A percentile compares a stretch with the other conserved stretches of the same genome.
These are phyloP conservation scores for Verticillium alfalfae DNA, from an alignment of 2,329 filamentous ascomycete species.

Conservation along the genomic window DNA sequence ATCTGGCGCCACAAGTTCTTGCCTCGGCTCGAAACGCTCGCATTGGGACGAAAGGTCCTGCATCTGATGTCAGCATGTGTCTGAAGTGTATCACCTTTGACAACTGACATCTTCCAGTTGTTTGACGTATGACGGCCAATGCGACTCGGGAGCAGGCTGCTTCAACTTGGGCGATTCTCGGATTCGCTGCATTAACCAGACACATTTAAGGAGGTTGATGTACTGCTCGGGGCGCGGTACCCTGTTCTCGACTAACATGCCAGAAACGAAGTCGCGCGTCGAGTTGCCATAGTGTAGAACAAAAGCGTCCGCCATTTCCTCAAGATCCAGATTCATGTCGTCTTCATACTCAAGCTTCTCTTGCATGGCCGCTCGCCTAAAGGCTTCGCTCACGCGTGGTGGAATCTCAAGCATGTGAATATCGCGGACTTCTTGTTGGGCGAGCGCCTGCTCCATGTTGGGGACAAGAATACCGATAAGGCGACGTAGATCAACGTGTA, in stretches of 20 bases:
- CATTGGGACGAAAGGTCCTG: conserved; percentile 20
- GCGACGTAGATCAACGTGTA: conserved; percentile 11
- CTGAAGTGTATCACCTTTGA: neutral
- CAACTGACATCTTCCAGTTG: conserved; percentile 23
- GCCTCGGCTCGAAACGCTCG: conserved; percentile 13
- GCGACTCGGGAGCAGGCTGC: conserved; percentile 15
- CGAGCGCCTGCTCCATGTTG: conserved; percentile 11
- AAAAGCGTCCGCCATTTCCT: conserved; percentile 24
- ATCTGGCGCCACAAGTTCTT: conserved; percentile 18
- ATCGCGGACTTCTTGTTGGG: conserved; percentile 6
- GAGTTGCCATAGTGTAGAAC: conserved; percentile 20
- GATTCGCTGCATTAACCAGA: conserved; percentile 20
- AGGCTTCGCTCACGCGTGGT: conserved; percentile 12
- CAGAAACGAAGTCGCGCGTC: conserved; percentile 15
- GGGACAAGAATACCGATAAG: conserved; percentile 14
- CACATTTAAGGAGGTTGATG: conserved; percentile 24
- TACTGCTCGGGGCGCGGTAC: conserved; percentile 17
- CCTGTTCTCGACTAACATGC: conserved; percentile 19
- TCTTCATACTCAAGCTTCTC: neutral
- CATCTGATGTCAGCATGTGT: neutral
- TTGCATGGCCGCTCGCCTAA: conserved; percentile 2
- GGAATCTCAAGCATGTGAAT: conserved; percentile 12
- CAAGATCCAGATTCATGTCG: conserved; percentile 3
- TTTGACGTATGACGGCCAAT: conserved; percentile 26
- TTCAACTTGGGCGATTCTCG: conserved; percentile 7